Conservation (phyloP, 192 early-diverging fungal species). For the Gryganskiella cystojenkinii region DNA sequence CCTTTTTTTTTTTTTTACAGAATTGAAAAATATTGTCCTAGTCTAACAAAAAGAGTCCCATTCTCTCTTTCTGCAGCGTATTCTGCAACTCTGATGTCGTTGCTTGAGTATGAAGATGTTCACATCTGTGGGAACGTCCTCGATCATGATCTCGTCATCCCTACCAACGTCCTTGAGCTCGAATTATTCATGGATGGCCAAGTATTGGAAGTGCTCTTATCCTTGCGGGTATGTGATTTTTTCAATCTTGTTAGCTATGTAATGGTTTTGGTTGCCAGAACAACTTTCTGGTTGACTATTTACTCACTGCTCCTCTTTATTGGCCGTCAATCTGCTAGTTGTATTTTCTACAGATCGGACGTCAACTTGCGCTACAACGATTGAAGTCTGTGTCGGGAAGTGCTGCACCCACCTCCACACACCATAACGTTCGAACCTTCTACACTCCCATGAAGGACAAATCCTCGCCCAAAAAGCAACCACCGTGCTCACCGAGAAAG, state of each 20-base stretch:
- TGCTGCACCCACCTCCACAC: neutral
- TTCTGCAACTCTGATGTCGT: conserved; percentile 17
- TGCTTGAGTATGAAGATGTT: conserved; percentile 4
- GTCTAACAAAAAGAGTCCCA: too few species aligned
- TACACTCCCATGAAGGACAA: conserved; percentile 7
- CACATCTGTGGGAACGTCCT: conserved; percentile 13
- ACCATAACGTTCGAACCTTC: neutral
- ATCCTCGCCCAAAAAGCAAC: conserved; percentile 7
- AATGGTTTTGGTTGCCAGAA: too few species aligned
- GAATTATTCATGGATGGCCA: conserved; percentile 6
- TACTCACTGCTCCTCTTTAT: neutral
- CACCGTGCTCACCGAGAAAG: conserved; percentile 2
- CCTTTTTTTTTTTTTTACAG: conserved; percentile 1
- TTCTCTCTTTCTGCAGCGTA: neutral
- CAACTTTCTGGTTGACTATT: neutral
- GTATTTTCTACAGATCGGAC: neutral
- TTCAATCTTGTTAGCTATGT: neutral
- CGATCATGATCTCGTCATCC: conserved; percentile 1
- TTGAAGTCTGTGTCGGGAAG: neutral
- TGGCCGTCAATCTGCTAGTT: neutral
- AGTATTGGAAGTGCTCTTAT: conserved; percentile 5
- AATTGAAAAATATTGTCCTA: neutral
- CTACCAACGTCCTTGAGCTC: conserved; percentile 14
- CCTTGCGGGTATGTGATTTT: conserved; percentile 7
- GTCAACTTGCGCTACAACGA: conserved; percentile 1